A percentile compares a stretch with the other conserved stretches of the same genome.
These are phyloP conservation scores for Cladosporium sp. DNA, from an alignment of 2,329 filamentous ascomycete species.

Conservation along the genomic window DNA sequence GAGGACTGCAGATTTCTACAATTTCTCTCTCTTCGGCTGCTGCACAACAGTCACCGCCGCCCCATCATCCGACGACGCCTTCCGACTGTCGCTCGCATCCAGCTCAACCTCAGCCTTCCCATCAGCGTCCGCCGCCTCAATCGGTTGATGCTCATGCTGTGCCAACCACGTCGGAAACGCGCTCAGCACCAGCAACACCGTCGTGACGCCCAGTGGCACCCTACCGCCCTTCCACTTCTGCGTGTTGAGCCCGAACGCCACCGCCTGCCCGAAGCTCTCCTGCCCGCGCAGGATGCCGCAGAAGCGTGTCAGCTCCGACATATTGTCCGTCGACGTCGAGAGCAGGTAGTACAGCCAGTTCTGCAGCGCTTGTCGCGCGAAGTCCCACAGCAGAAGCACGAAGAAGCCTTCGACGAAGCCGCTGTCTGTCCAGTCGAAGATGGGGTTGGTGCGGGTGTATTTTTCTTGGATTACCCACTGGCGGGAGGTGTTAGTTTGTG, in stretches of 20 bases:
- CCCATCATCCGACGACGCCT: background rate
- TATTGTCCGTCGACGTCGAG: conserved; percentile 50
- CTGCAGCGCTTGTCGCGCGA: conserved; percentile 47
- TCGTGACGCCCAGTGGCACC: conserved; percentile 39
- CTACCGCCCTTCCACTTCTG: conserved; percentile 38
- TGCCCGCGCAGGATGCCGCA: conserved; percentile 41
- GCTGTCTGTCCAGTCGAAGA: conserved; percentile 38
- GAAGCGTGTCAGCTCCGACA: conserved; percentile 44
- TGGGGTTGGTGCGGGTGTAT: conserved; percentile 37
- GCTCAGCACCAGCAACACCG: conserved; percentile 23
- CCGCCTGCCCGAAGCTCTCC: conserved; percentile 41
- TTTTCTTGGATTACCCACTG: conserved; percentile 42
- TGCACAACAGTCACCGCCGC: background rate
- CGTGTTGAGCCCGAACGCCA: conserved; percentile 40
- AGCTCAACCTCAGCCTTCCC: background rate
- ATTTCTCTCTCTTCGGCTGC: background rate
- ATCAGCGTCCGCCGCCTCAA: conserved; percentile 8
- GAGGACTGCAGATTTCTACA: too few species aligned
- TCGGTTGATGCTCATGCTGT: conserved; percentile 26
- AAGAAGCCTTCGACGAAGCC: conserved; percentile 46
- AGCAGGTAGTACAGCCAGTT: conserved; percentile 54
- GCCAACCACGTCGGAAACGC: conserved; percentile 29
- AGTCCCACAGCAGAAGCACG: conserved; percentile 45
- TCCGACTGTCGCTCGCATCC: background rate
- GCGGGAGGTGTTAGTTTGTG: background rate